Conservation (phyloP, 1,139 yeast species). For the Candida pseudoviswanathii region DNA sequence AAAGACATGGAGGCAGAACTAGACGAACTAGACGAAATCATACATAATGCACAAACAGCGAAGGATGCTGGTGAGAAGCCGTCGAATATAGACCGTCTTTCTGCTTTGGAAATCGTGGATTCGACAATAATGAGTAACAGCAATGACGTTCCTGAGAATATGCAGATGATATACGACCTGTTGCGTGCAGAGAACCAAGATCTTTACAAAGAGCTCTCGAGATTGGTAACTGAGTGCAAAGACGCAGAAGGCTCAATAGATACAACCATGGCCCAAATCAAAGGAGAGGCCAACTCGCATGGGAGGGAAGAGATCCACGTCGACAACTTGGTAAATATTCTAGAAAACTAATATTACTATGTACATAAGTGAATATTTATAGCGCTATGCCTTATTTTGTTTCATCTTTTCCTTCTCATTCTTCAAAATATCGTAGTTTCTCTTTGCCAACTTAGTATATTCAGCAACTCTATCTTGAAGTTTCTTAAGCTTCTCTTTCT, state of each 20-base stretch:
- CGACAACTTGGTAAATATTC: constrained; percentile 3
- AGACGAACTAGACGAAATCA: constrained; percentile 65
- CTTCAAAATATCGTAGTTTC: constrained; percentile 29
- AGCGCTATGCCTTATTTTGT: neutral
- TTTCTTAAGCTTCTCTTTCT: constrained; percentile 33
- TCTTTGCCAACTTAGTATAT: constrained; percentile 45
- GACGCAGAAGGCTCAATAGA: constrained; percentile 26
- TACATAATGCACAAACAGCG: constrained; percentile 51
- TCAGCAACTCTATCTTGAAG: constrained; percentile 45
- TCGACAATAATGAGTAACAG: constrained; percentile 31
- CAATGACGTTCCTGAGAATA: constrained; percentile 28
- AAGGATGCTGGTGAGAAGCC: constrained; percentile 26
- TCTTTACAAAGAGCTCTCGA: constrained; percentile 27
- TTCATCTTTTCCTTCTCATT: neutral
- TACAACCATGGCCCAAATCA: constrained; percentile 24
- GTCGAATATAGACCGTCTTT: constrained; percentile 32
- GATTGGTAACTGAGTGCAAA: constrained; percentile 25
- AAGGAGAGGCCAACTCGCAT: constrained; percentile 24
- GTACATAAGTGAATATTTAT: constrained; percentile 8
- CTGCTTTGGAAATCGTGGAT: constrained; percentile 37
- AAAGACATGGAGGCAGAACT: constrained; percentile 59
- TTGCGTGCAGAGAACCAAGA: constrained; percentile 39
- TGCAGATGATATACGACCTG: constrained; percentile 41
- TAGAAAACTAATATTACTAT: constrained; percentile 5
- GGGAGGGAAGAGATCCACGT: neutral